Evolutionary conservation across 805 yeast species (phyloP), one percentile per base, ranked within the genome.

Genomic region (Candida fluviatilis): DNA sequence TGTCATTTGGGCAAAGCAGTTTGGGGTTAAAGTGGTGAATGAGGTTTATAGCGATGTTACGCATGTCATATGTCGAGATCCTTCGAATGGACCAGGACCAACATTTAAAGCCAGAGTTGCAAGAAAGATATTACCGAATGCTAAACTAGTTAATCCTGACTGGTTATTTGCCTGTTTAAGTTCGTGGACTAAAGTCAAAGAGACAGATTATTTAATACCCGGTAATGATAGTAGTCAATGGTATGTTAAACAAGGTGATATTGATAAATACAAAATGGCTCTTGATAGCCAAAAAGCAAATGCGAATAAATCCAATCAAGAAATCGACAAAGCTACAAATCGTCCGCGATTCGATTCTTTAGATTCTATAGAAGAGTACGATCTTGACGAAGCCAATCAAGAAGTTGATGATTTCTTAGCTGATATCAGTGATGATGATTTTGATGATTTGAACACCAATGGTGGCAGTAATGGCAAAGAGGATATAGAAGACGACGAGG

Each of bases 161-260:
- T 91, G 99, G 99, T 62, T 91, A 2, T 90, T 90, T 63, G 80
- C 83, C 26, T 85, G 96, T 58, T 68, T 91, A 47, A 80, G 89
- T 5, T 62, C 73, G 18, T 91, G 98, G 98, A 67, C 69, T 39
- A 74, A 73, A 33, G 81, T 80, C 0, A 78, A 80, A 13, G 93
- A 83, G 46, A 66, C 56, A 2, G 77, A 74, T 3, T 90, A 69
- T 53, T 56, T 69, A 29, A 65, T 89, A 14, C 61, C 71, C 4
- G 73, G 76, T n/a, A 70, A 68, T 4, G 69, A 71, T 15, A 73
- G 71, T 1, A 69, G 66, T 26, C 64, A 62, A 26, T 56, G 73
- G 54, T 54, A 71, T 12, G 66, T 71, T 26, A 56, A 72, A 14
- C 66, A 67, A 2, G 69, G 62, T 34, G 84, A 74, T 39, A 52